Base-by-base conservation (phyloP, 2,329 filamentous ascomycete genomes). In the Graphilbum fragrans region DNA sequence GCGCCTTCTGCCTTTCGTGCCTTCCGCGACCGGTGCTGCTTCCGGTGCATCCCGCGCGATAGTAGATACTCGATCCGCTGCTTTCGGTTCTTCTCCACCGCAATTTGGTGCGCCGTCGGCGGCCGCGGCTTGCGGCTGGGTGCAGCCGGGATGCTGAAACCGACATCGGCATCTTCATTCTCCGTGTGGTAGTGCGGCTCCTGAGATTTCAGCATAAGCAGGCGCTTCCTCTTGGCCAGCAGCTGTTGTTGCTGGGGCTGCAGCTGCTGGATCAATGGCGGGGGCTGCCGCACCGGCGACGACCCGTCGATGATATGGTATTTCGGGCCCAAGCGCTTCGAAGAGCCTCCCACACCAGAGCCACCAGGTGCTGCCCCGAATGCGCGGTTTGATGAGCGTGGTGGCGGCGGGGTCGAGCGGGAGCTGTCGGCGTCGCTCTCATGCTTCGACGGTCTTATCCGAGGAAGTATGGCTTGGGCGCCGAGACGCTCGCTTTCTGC, bases 51-150 rank as follows among this genome's bases (percentile, higher is more conserved):
- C 23, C 81, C 80, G n/a, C 80, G 76, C 50, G 86, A 80, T 16
- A 92, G 72, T 39, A 86, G 84, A 52, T 87, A 81, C 53, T 87
- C 81, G n/a, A 90, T 84, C 6, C 84, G 77, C 53, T 85, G 77
- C 46, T 77, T 82, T 17, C 85, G 71, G 58, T 88, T 87, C 42
- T 80, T 74, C 57, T 87, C 83, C 1, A 92, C 82, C 0, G 84
- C 84, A 32, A 87, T 66, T 59, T 92, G 85, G 58, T 92, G 85
- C 29, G 83, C 82, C 0, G 85, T 92, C 0, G 86, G 74, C 3
- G 84, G 84, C 1, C 85, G 73, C 9, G 80, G 77, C 54, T 86
- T 80, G 43, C 74, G 65, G 18, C 67, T 65, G 31, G 69, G 63
- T 19, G 43, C 38, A 6, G 43, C 16, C 5, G 42, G 43, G 16